phyloP scores from a whole-genome alignment of 163 green algal species.

The Picocystis sp. region DNA sequence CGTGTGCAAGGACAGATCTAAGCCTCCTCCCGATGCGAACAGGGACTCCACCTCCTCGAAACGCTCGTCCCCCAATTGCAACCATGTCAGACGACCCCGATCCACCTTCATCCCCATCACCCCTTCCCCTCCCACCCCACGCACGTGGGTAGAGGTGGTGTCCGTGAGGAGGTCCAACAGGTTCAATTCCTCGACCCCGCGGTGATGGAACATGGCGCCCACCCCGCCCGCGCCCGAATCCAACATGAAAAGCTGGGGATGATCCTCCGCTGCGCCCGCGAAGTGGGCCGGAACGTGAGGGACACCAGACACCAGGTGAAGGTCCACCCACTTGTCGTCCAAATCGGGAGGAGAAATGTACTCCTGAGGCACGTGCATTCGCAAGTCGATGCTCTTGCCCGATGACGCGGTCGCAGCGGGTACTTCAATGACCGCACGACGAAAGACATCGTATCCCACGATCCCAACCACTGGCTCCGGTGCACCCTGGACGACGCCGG shows the following conservation, averaged over 20 bases:
- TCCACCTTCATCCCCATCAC: slow-evolving; percentile 10
- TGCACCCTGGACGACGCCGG: slow-evolving; percentile 33
- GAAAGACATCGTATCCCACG: slow-evolving; percentile 44
- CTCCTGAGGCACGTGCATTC: not conserved
- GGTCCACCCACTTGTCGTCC: too few species aligned
- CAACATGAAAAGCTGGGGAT: slow-evolving; percentile 44
- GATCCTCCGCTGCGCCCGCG: not conserved
- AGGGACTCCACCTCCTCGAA: slow-evolving; percentile 23
- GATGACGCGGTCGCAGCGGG: slow-evolving; percentile 1
- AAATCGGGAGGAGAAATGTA: too few species aligned
- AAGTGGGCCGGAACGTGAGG: too few species aligned
- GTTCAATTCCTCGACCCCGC: slow-evolving; percentile 28
- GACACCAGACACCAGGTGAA: too few species aligned
- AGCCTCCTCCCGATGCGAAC: slow-evolving; percentile 20
- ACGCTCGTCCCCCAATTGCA: slow-evolving; percentile 19
- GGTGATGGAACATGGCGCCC: slow-evolving; percentile 50
- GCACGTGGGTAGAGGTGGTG: slow-evolving; percentile 6
- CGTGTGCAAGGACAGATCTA: slow-evolving; percentile 39
- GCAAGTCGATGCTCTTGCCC: not conserved
- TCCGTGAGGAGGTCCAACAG: slow-evolving; percentile 8
- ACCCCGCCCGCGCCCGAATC: slow-evolving; percentile 49
- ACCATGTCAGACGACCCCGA: slow-evolving; percentile 21
- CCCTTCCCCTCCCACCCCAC: slow-evolving; percentile 19
- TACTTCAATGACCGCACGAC: slow-evolving; percentile 27
- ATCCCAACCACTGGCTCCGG: slow-evolving; percentile 51